Conservation (phyloP, 495 filamentous ascomycete species). For the Penicillium pancosmium region DNA sequence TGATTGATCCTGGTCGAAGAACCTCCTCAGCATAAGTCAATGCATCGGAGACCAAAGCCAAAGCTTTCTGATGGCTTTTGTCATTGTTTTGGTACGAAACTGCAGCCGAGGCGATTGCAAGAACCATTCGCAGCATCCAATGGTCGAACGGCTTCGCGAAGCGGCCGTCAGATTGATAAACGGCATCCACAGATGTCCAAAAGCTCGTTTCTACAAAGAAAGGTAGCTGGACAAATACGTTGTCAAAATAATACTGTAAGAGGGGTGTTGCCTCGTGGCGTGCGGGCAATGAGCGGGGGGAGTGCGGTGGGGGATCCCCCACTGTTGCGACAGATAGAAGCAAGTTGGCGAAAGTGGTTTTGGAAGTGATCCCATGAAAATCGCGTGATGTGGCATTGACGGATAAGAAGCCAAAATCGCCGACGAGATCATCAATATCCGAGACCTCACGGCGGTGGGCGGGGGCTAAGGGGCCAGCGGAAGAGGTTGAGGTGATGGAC, state of each 20-base stretch:
- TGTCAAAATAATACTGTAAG: conserved; percentile 80
- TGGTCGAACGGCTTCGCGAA: conserved; percentile 72
- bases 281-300: conserved; percentile 62
- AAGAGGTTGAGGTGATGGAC: conserved; percentile 47
- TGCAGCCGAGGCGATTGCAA: conserved; percentile 76
- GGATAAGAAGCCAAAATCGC: conserved; percentile 82
- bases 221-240: conserved; percentile 76
- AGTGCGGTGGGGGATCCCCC: conserved; percentile 61
- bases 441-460: conserved; percentile 62
- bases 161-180: conserved; percentile 67
- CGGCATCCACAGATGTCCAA: conserved; percentile 72
- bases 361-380: conserved; percentile 81
- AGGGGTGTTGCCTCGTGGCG: conserved; percentile 64
- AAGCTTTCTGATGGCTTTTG: conserved; percentile 61
- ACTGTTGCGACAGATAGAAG: conserved; percentile 73
- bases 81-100: conserved; percentile 71
- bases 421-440: conserved; percentile 78
- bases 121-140: conserved; percentile 85
- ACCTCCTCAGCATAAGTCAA: conserved; percentile 76
- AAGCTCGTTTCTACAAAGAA: conserved; percentile 76
- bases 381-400: conserved; percentile 91
- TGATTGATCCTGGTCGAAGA: conserved; percentile 77
- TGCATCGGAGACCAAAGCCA: conserved; percentile 69
- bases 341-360: conserved; percentile 84
- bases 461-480: conserved; percentile 39